Evolutionary conservation across 2,329 filamentous ascomycete genomes (phyloP).

Genomic region (Trichophaea hybrida): DNA sequence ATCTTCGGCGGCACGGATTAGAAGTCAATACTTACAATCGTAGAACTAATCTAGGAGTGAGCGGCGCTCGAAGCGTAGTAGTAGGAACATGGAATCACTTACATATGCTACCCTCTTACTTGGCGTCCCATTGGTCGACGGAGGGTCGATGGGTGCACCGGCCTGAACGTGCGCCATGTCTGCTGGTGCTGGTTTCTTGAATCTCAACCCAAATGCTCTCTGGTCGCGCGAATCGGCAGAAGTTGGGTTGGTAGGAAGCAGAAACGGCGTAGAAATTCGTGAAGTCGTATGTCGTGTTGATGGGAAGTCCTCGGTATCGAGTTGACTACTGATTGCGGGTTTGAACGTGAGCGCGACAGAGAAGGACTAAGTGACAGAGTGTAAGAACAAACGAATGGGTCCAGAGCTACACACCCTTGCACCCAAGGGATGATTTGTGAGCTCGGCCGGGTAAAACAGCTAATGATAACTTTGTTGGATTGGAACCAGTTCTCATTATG

Average conservation of each 20-base stretch:
- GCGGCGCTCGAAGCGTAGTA: neutral
- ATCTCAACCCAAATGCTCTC: neutral
- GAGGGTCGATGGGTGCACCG: slow-evolving; percentile 23
- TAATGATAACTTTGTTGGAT: too few species aligned
- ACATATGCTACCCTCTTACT: slow-evolving; percentile 28
- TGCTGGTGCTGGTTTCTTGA: neutral
- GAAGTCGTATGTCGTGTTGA: neutral
- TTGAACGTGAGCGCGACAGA: neutral
- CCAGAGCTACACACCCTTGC: too few species aligned
- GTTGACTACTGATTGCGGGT: neutral
- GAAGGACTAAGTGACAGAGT: neutral
- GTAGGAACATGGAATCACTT: slow-evolving; percentile 9
- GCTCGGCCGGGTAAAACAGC: too few species aligned
- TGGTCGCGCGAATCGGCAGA: neutral
- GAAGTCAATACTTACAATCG: slow-evolving; percentile 25
- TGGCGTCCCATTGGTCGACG: slow-evolving; percentile 21
- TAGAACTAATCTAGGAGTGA: slow-evolving; percentile 23
- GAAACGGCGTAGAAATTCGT: too few species aligned
- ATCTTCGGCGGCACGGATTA: neutral
- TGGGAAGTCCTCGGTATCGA: neutral
- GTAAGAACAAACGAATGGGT: too few species aligned
- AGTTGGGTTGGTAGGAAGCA: neutral
- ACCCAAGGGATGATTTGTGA: too few species aligned
- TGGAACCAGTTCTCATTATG: too few species aligned
- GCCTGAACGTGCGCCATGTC: neutral